A percentile compares a stretch with the other conserved stretches of the same genome.
Conservation (phyloP, 2,329 filamentous ascomycete genomes). For the Paraconiothyrium brasiliense region DNA sequence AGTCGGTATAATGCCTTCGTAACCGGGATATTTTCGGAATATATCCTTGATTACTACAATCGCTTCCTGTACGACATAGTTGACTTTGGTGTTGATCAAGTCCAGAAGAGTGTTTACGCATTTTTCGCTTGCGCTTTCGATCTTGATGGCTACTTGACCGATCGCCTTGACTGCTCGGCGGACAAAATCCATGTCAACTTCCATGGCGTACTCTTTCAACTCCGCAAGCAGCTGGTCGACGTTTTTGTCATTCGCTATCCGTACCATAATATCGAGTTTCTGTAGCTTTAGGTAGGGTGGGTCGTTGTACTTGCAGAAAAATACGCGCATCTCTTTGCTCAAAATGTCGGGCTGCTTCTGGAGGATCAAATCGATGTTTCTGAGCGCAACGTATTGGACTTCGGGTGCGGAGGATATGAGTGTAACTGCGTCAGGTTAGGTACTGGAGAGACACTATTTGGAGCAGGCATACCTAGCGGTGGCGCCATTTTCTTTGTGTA, state of each 20-base stretch:
- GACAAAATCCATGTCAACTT: conserved; percentile 99
- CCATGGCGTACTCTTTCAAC: conserved; percentile 94
- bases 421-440: conserved; percentile 71
- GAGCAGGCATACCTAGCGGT: conserved; percentile 73
- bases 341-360: conserved; percentile 97
- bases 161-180: conserved; percentile 94
- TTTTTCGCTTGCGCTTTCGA: conserved; percentile 92
- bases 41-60: conserved; percentile 99
- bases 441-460: conserved; percentile 18
- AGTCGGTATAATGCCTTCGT: conserved; percentile 96
- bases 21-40: conserved; percentile 95
- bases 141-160: conserved; percentile 98
- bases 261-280: conserved; percentile 98
- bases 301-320: conserved; percentile 99
- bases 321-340: conserved; percentile 96
- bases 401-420: conserved; percentile 94
- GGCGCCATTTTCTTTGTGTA: conserved; percentile 99
- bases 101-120: conserved; percentile 94
- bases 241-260: conserved; percentile 97
- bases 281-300: conserved; percentile 97
- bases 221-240: conserved; percentile 94
- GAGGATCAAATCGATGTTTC: conserved; percentile 94
- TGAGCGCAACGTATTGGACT: conserved; percentile 95
- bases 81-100: conserved; percentile 95
- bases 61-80: conserved; percentile 98